Base-by-base conservation (phyloP, 164 flowering plant genomes). In the Aristolochia contorta region DNA sequence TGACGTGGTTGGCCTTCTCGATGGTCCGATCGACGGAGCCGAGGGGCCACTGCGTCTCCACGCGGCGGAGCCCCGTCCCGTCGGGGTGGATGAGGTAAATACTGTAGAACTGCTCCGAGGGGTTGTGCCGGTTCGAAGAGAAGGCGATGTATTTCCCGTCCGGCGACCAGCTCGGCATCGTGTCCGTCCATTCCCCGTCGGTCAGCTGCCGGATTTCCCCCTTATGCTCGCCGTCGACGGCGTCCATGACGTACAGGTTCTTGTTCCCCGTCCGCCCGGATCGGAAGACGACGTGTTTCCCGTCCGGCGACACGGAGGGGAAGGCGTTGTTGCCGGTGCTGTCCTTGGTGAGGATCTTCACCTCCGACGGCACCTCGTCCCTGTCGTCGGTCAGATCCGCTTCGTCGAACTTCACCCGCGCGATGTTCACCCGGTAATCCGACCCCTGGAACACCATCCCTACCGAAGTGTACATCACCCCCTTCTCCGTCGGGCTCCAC, bases 151-250 rank as follows among this genome's bases (percentile, higher is more conserved):
- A 70, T 33, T 87, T 73, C 2, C 98, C 96, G 21, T 76, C 81
- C 0, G 95, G 95, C 1, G 96, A 91, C 96, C 98, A 91, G 63
- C 70, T 71, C 2, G 96, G 96, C 98, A 91, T 91, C 3, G 98
- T 91, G 60, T 91, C 98, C 12, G 82, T 91, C 86, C 95, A 91
- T 9, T 83, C 77, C 4, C 96, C 96, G 0, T 86, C 79, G 9
- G 98, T 91, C 61, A 91, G 67, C 62, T 55, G 87, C 15, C 88
- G 84, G 58, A 89, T 77, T 18, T 71, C 86, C 1, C 84, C 85
- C 43, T 53, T 30, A 18, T 73, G 59, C 61, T 87, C 97, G 8
- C 95, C 97, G 20, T 84, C 53, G 6, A 81, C 78, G 33, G 97
- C 88, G 63, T 89, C 90, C 2, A 84, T 25, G 0, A 91, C 69